Percentiles rank a stretch among this genome's conserved stretches.
Conservation (phyloP, 2,329 filamentous ascomycete species). For the Cladophialophora chaetospira region DNA sequence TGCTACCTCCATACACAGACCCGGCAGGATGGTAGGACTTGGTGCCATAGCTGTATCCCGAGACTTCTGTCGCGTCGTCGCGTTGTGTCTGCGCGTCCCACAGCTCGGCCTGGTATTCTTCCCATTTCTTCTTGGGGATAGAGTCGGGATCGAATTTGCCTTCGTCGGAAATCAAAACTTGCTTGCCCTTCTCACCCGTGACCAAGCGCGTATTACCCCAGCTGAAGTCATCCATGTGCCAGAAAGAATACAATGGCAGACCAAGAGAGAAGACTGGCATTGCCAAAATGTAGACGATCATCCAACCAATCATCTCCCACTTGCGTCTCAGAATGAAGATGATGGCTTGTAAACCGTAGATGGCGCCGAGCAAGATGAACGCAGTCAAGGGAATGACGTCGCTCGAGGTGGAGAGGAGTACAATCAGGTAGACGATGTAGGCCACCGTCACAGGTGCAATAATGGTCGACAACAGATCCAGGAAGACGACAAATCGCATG, state of each 20-base stretch:
- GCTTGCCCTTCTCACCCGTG: slow-evolving; percentile 87
- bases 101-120: slow-evolving; percentile 96
- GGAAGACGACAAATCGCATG: slow-evolving; percentile 96
- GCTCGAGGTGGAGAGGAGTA: slow-evolving; percentile 64
- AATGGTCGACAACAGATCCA: slow-evolving; percentile 88
- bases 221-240: slow-evolving; percentile 99
- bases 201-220: slow-evolving; percentile 99
- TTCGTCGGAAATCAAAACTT: slow-evolving; percentile 92
- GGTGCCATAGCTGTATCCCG: slow-evolving; percentile 92
- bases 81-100: slow-evolving; percentile 92
- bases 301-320: slow-evolving; percentile 99
- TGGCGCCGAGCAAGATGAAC: slow-evolving; percentile 88
- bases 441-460: slow-evolving; percentile 88
- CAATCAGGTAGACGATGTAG: slow-evolving; percentile 88
- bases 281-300: slow-evolving; percentile 91
- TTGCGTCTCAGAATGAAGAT: slow-evolving; percentile 96
- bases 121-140: slow-evolving; percentile 98
- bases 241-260: slow-evolving; percentile 92
- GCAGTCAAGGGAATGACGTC: slow-evolving; percentile 76
- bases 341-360: slow-evolving; percentile 94
- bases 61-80: slow-evolving; percentile 79
- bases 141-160: slow-evolving; percentile 93
- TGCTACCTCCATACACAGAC: slow-evolving; percentile 76
- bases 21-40: slow-evolving; percentile 66
- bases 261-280: slow-evolving; percentile 90